Conservation (phyloP, 2,329 filamentous ascomycete genomes). For the Epichloe baconii region DNA sequence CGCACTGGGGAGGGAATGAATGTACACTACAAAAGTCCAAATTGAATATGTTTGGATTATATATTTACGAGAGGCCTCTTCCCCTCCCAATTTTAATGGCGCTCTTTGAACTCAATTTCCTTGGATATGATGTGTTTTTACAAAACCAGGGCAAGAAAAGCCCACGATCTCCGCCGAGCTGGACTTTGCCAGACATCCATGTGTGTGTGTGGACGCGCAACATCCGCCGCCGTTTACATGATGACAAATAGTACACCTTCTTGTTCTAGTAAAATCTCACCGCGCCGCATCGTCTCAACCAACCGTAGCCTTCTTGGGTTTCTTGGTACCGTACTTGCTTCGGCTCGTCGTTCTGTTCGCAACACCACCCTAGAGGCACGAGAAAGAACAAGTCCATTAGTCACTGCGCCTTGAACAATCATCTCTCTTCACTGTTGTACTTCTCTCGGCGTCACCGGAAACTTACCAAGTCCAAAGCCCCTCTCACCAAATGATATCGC, state of each 20-base stretch:
- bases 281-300: conserved; percentile 18
- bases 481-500: conserved; percentile 84
- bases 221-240: neutral
- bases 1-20: neutral
- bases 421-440: too few relatives aligned
- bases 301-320: conserved; percentile 70
- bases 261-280: neutral
- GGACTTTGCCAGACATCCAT: too few relatives aligned
- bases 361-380: conserved; percentile 64
- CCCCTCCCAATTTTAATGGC: neutral
- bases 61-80: neutral
- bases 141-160: too few relatives aligned
- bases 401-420: neutral
- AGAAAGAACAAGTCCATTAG: conserved; percentile 7
- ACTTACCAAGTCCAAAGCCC: conserved; percentile 83
- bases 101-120: too few relatives aligned
- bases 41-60: neutral
- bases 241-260: neutral
- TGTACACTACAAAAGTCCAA: conserved; percentile 1
- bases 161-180: too few relatives aligned
- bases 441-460: neutral
- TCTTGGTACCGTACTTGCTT: conserved; percentile 98
- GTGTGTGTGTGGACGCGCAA: too few relatives aligned
- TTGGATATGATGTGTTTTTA: neutral
- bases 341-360: conserved; percentile 69